Conservation (phyloP, 148 eudicot species). For the Amaranthus cruentus region DNA sequence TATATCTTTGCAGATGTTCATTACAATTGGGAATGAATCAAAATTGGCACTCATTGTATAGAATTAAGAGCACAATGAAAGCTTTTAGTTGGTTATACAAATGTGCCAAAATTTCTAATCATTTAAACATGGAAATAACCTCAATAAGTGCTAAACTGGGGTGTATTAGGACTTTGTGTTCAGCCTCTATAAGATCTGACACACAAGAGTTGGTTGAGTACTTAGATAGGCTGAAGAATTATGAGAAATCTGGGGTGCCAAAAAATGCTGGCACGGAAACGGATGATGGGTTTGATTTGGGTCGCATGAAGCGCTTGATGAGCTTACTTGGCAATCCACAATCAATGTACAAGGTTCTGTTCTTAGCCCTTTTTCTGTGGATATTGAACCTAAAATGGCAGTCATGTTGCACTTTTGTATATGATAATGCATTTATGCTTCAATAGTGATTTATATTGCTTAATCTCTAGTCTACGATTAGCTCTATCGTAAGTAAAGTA, state of each 20-base stretch:
- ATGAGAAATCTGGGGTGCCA: slow-evolving; percentile 78
- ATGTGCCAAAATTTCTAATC: not conserved
- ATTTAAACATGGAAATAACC: not conserved
- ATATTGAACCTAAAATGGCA: not conserved
- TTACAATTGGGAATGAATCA: not conserved
- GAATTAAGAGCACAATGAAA: not conserved
- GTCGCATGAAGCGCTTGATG: slow-evolving; percentile 81
- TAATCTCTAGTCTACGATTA: not conserved
- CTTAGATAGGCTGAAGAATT: slow-evolving; percentile 53
- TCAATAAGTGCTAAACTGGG: slow-evolving; percentile 2
- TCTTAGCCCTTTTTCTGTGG: not conserved
- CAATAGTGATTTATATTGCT: not conserved
- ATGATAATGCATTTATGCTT: not conserved
- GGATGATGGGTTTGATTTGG: slow-evolving; percentile 84
- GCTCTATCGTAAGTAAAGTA: too few relatives aligned
- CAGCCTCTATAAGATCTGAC: slow-evolving; percentile 15
- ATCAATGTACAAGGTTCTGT: slow-evolving; percentile 68
- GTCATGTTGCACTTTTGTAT: not conserved
- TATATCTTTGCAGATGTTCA: not conserved
- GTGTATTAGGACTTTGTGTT: slow-evolving; percentile 15
- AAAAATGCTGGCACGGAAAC: slow-evolving; percentile 84
- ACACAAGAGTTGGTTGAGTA: slow-evolving; percentile 38
- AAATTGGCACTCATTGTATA: not conserved
- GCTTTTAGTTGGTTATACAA: slow-evolving; percentile 9
- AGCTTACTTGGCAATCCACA: slow-evolving; percentile 75